A percentile compares a stretch with the other conserved stretches of the same genome.
Evolutionary conservation across 2,329 filamentous ascomycete genomes (phyloP).

Genomic region (Alternaria rosae): DNA sequence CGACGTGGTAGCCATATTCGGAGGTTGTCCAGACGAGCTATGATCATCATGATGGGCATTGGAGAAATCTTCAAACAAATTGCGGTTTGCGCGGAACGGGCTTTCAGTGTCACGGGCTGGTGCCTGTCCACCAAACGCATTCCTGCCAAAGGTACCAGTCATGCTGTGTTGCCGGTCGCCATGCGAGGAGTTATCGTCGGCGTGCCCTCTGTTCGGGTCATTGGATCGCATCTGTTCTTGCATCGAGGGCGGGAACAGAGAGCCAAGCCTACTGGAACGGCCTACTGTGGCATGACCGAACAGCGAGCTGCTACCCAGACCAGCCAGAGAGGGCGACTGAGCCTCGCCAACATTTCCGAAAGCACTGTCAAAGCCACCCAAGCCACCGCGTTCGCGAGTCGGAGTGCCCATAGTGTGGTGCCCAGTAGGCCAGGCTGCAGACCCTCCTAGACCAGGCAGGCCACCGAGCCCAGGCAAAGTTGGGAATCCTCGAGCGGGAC

Average conservation of each 20-base stretch:
- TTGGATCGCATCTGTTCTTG: slow-evolving; percentile 84
- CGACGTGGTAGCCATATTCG: slow-evolving; percentile 38
- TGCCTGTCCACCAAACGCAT: slow-evolving; percentile 57
- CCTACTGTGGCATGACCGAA: slow-evolving; percentile 74
- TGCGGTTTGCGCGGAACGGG: slow-evolving; percentile 49
- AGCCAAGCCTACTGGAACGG: slow-evolving; percentile 81
- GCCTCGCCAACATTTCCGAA: slow-evolving; percentile 80
- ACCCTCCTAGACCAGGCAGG: slow-evolving; percentile 65
- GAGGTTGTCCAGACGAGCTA: slow-evolving; percentile 24
- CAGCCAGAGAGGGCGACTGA: slow-evolving; percentile 75
- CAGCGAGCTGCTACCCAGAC: slow-evolving; percentile 67
- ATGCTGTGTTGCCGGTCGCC: slow-evolving; percentile 53
- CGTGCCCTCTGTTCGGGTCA: slow-evolving; percentile 53
- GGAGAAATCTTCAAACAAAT: slow-evolving; percentile 50
- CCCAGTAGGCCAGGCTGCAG: slow-evolving; percentile 68
- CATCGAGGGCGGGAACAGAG: slow-evolving; percentile 86
- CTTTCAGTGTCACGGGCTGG: slow-evolving; percentile 51
- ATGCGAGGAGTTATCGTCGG: slow-evolving; percentile 64
- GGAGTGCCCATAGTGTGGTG: slow-evolving; percentile 80
- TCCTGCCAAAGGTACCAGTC: slow-evolving; percentile 72
- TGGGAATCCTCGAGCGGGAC: slow-evolving; percentile 74
- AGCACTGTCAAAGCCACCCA: slow-evolving; percentile 62
- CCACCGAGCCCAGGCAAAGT: slow-evolving; percentile 66
- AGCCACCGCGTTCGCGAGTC: slow-evolving; percentile 63
- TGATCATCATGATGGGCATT: slow-evolving; percentile 40